Evolutionary conservation across 2,329 filamentous ascomycete genomes (phyloP), one percentile per base, ranked within the genome.

Genomic region (Teratosphaeria gauchensis): DNA sequence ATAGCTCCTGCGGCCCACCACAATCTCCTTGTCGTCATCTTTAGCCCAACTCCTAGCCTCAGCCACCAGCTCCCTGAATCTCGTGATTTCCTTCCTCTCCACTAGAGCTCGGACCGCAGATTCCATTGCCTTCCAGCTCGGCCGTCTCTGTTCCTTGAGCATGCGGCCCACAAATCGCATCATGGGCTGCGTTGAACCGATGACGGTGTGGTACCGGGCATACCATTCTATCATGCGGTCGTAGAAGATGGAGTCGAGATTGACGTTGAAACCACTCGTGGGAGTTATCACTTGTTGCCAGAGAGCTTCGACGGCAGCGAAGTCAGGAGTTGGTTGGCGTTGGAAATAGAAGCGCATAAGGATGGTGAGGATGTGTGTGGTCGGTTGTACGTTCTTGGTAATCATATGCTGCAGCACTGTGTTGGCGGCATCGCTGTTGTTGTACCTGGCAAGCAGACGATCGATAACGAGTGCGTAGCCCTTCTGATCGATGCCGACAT

Each of bases 391-490:
- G 21, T 80, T 79, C 28, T 77, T 74, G 5, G 67, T 64, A 55
- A 75, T 74, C 80, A 94, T 87, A 70, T 87, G 82, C 1, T 76
- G 72, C 51, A 90, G 77, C 7, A 92, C 78, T 1, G 78, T 78
- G 52, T 80, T 78, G 14, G 88, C 80, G 58, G 84, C 82, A 1
- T 64, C 33, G 53, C 75, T 61, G 63, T 81, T 81, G 31, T 70
- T 64, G 58, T 76, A 72, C 51, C 64, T 71, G 66, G 74, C 78
- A 63, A 89, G 75, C 11, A 90, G 74, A 19, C 81, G 75, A 71
- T 90, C 80, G 56, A 92, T 82, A 70, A 90, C 83, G 69, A 87
- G 85, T 66, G 80, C 83, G 71, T 89, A 92, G 2, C 82, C 83
- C 63, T 83, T 78, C 58, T 77, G 72, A 70, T 88, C 88, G 42